Base-by-base conservation (phyloP, 2,329 filamentous ascomycete species). In the Tolypocladium paradoxum region DNA sequence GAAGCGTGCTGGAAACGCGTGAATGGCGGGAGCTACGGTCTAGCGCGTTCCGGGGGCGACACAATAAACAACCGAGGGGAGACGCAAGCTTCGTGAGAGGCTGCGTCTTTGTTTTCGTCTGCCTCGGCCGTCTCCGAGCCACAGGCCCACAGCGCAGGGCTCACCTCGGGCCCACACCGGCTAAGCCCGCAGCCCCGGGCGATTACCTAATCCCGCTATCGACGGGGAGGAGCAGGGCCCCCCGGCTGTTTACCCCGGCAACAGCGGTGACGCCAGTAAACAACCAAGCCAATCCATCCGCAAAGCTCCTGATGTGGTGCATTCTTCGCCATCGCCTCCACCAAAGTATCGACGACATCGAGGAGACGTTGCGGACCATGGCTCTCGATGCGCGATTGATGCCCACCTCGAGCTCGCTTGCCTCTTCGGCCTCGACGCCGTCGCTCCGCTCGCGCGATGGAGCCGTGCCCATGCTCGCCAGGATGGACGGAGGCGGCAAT, bases 341-440 rank as follows among this genome's bases (percentile, higher is more conserved):
- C 64, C 65, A 73, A 55, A 64, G 64, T 54, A 62, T 75, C 60
- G 55, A 66, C 59, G 63, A 71, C 58, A 61, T 73, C 62, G 64
- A 69, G 57, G 64, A 71, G 59, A 69, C 66, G 55, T 60, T 76
- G 57, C 60, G 64, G 57, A 70, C 62, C 57, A 72, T 75, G 63
- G 68, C 72, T 56, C 60, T 73, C 52, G 70, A 75, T 55, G 63
- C 68, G 52, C 70, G 73, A 62, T 64, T 76, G 54, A 73, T 79
- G 70, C 73, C 74, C 50, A 64, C 72, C 52, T 62, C 70, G 64
- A 68, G 53, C 60, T 65, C 64, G 60, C 52, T 62, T 62, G 49
- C 56, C 62, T 90, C 87, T 22, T 85, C 82, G 53, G 88, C 88
- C 49, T 91, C 88, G 52, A 91, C 86, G 54, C 88, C 88, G 36